Percentiles rank a stretch among this genome's conserved stretches.
Conservation (phyloP, 1,284 basidiomycete species). For the Cutaneotrichosporon daszewskae region DNA sequence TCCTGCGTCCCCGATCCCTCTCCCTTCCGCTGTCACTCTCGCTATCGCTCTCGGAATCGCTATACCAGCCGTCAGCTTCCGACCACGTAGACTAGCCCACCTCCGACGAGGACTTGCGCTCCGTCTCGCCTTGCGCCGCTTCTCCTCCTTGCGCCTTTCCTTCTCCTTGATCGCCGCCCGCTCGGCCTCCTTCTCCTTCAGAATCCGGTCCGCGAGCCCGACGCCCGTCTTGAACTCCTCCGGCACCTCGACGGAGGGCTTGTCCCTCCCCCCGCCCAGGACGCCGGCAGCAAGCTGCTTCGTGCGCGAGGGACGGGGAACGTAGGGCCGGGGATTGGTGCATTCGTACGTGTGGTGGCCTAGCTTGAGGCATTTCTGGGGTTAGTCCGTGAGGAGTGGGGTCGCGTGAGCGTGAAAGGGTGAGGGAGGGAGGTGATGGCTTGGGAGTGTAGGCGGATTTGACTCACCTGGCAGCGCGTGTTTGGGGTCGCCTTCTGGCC, state of each 20-base stretch:
- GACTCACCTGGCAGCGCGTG: conserved; percentile 43
- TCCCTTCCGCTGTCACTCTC: too few species aligned
- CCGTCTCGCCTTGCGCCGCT: not conserved
- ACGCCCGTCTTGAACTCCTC: conserved; percentile 43
- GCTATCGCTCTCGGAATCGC: not conserved
- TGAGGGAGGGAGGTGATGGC: not conserved
- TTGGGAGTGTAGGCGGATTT: not conserved
- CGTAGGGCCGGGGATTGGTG: conserved; percentile 39
- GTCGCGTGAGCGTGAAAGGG: conserved; percentile 3
- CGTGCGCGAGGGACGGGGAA: conserved; percentile 38
- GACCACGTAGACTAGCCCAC: not conserved
- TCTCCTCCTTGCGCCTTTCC: conserved; percentile 10
- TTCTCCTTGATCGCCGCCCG: conserved; percentile 21
- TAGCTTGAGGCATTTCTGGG: conserved; percentile 41
- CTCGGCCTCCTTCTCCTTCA: conserved; percentile 43
- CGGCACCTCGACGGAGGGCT: conserved; percentile 42
- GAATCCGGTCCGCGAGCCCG: conserved; percentile 43
- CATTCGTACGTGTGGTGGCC: conserved; percentile 49
- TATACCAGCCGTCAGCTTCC: not conserved
- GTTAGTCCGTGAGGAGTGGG: conserved; percentile 1
- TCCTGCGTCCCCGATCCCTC: too few species aligned
- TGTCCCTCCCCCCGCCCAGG: conserved; percentile 24
- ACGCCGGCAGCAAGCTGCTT: conserved; percentile 30
- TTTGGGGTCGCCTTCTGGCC: conserved; percentile 33
- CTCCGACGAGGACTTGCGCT: too few species aligned